Evolutionary conservation across 176 grass and related monocot species (phyloP), one percentile per base, ranked within the genome.

Genomic region (Pharus latifolius): DNA sequence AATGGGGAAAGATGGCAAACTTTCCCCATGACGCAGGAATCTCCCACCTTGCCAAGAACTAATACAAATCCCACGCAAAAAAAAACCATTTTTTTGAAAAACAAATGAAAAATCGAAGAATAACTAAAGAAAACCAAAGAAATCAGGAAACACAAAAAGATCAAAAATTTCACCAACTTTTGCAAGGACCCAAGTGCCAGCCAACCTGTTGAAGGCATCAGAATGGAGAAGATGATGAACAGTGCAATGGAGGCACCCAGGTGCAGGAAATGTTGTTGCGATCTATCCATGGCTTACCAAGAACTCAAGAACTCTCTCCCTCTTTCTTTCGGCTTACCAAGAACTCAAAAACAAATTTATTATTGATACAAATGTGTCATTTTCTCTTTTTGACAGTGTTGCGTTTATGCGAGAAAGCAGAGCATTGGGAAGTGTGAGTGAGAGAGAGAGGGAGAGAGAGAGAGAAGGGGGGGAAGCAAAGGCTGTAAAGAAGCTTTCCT

Each of bases 141-240:
- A 43, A 42, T 42, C 49, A 70, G 15, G 22, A 50, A 6, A 24
- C 33, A 26, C 31, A 9, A 16, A 10, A 13, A 47, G 20, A 51
- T 12, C 3, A 53, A 34, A 55, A 12, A 76, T 56, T 54, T 41
- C 17, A 32, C 56, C 0, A 16, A 17, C 29, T 44, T 23, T 32
- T 25, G 26, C 1, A 33, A 25, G 38, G 26, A 34, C 6, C n/a
- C 27, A 56, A 18, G 3, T 3, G 7, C 1, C 13, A 59, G 3
- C 65, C 29, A 22, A 83, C 74, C 73, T 50, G 81, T n/a, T 7
- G 17, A n/a, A 48, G 58, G 66, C 32, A 46, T 5, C 9, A 78
- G 29, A 26, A 51, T 35, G 6, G 53, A 28, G 50, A 69, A 35
- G 2, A 10, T 29, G 41, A 62, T 40, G 74, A 83, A 24, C 40